phyloP scores from a whole-genome alignment of 352 stramenopile species.

The Phytopythium montanum region DNA sequence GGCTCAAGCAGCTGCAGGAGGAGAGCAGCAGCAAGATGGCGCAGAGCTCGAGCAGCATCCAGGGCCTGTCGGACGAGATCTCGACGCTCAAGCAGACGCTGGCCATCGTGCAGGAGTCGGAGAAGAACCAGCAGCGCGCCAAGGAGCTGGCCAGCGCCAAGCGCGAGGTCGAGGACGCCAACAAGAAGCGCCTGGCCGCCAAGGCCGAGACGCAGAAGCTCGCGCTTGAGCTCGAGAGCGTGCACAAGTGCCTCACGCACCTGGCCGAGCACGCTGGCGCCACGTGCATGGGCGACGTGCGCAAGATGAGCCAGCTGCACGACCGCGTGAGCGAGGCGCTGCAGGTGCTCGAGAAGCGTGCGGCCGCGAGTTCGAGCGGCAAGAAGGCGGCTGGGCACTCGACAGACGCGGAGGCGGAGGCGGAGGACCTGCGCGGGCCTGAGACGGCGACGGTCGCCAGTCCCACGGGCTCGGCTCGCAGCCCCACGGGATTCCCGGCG shows the following conservation, averaged over 20 bases:
- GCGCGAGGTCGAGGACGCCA: slow-evolving; percentile 71
- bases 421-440: slow-evolving; percentile 45
- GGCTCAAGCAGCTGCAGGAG: slow-evolving; percentile 55
- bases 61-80: slow-evolving; percentile 60
- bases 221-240: slow-evolving; percentile 61
- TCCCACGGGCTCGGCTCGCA: slow-evolving; percentile 14
- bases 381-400: slow-evolving; percentile 16
- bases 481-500: slow-evolving; percentile 29
- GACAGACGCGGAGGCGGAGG: slow-evolving; percentile 23
- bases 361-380: slow-evolving; percentile 13
- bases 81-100: slow-evolving; percentile 52
- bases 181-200: slow-evolving; percentile 78
- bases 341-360: slow-evolving; percentile 61
- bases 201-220: slow-evolving; percentile 83
- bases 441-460: slow-evolving; percentile 21
- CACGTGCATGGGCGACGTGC: slow-evolving; percentile 49
- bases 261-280: slow-evolving; percentile 50
- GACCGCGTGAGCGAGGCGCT: slow-evolving; percentile 70
- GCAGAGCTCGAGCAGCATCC: slow-evolving; percentile 35
- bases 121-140: slow-evolving; percentile 65
- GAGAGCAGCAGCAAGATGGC: slow-evolving; percentile 47
- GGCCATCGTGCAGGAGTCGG: slow-evolving; percentile 58
- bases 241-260: slow-evolving; percentile 60
- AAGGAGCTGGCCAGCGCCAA: slow-evolving; percentile 64
- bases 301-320: slow-evolving; percentile 56